phyloP scores from a whole-genome alignment of 345 rosid genomes.

The Acer saccharum region DNA sequence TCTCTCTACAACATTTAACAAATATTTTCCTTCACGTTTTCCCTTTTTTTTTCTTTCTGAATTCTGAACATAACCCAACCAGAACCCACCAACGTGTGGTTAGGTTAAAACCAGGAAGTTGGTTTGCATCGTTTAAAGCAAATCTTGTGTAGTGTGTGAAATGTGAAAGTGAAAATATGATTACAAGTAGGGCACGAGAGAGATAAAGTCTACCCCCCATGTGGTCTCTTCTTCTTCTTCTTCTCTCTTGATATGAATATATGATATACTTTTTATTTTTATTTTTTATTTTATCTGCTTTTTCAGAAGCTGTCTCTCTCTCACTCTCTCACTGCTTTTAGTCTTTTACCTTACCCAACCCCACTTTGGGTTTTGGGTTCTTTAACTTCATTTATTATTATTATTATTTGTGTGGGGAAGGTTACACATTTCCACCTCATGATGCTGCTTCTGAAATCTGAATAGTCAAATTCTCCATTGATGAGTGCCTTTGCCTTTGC shows the following conservation, averaged over 20 bases:
- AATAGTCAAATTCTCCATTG: constrained; percentile 19
- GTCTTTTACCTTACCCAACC: neutral
- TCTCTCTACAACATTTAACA: neutral
- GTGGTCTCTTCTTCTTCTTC: constrained; percentile 20
- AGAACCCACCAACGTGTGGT: constrained; percentile 13
- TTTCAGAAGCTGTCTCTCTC: constrained; percentile 17
- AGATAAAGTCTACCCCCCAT: constrained; percentile 31
- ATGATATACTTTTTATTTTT: neutral
- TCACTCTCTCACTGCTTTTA: constrained; percentile 21
- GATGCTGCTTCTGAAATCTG: constrained; percentile 17
- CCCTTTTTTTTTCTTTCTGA: no score
- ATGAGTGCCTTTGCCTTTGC: neutral
- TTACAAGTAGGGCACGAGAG: constrained; percentile 31
- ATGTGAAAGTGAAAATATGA: constrained; percentile 19
- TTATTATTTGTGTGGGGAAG: constrained; percentile 13
- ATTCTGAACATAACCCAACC: constrained; percentile 12
- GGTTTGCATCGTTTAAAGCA: constrained; percentile 30
- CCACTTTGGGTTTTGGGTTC: neutral
- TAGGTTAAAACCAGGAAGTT: constrained; percentile 15
- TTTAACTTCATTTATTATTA: neutral
- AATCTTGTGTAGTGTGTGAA: constrained; percentile 10
- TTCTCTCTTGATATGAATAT: no score
- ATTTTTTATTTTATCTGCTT: constrained; percentile 12
- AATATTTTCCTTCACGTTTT: neutral
- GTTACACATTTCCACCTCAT: constrained; percentile 30